These are phyloP conservation scores for Psilocybe azurescens DNA, from an alignment of 768 basidiomycete genomes.

Conservation along the genomic window DNA sequence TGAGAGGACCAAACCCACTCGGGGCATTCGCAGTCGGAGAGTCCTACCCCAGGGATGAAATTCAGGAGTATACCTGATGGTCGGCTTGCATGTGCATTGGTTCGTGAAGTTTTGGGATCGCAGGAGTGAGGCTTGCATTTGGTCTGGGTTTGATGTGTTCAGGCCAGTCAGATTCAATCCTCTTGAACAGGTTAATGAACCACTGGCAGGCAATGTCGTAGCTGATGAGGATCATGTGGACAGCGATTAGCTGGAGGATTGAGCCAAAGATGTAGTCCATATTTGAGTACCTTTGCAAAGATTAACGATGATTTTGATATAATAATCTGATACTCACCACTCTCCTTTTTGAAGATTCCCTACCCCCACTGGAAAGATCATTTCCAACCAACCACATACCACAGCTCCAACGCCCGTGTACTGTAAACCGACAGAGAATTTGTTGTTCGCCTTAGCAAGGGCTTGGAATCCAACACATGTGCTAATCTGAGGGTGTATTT, in stretches of 20 bases:
- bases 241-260: background rate
- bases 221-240: slow-evolving; percentile 15
- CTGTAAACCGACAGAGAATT: too few relatives aligned
- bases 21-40: slow-evolving; percentile 35
- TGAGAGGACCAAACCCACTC: slow-evolving; percentile 36
- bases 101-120: slow-evolving; percentile 36
- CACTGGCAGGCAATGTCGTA: background rate
- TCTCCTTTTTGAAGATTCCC: too few relatives aligned
- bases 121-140: slow-evolving; percentile 12
- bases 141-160: background rate
- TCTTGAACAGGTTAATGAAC: too few relatives aligned
- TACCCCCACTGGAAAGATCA: too few relatives aligned
- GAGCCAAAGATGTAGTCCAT: slow-evolving; percentile 31
- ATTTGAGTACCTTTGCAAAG: slow-evolving; percentile 26
- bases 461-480: too few relatives aligned
- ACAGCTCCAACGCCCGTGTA: too few relatives aligned
- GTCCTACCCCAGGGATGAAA: slow-evolving; percentile 24
- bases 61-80: slow-evolving; percentile 34
- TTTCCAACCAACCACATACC: too few relatives aligned
- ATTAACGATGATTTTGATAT: too few relatives aligned
- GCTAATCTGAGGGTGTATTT: too few relatives aligned
- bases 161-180: slow-evolving; percentile 11
- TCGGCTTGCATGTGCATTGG: slow-evolving; percentile 26
- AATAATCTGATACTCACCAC: too few relatives aligned
- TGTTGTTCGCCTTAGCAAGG: too few relatives aligned